These are phyloP conservation scores for Hansfordia pulvinata DNA, from an alignment of 2,329 filamentous ascomycete species.

Conservation along the genomic window DNA sequence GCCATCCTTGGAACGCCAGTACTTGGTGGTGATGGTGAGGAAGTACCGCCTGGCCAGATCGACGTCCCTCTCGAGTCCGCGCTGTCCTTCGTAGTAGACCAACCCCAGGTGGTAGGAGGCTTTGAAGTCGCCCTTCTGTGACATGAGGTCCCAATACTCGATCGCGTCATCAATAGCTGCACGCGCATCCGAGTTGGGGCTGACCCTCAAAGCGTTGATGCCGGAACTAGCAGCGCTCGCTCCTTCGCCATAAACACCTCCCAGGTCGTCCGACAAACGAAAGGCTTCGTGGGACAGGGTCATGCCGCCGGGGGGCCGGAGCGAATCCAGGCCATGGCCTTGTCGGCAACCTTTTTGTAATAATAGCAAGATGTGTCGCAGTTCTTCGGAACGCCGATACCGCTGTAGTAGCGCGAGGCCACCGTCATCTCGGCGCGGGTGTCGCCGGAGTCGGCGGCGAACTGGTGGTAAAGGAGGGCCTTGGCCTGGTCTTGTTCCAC, in stretches of 20 bases:
- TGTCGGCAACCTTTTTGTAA: slow-evolving; percentile 89
- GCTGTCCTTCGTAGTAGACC: slow-evolving; percentile 77
- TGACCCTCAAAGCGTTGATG: slow-evolving; percentile 60
- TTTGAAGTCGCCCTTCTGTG: slow-evolving; percentile 77
- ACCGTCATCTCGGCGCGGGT: slow-evolving; percentile 87
- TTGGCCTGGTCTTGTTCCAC: slow-evolving; percentile 81
- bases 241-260: slow-evolving; percentile 89
- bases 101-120: slow-evolving; percentile 77
- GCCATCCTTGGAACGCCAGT: slow-evolving; percentile 67
- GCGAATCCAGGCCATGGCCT: slow-evolving; percentile 76
- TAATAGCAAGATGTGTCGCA: slow-evolving; percentile 77
- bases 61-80: slow-evolving; percentile 60
- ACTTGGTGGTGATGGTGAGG: slow-evolving; percentile 61
- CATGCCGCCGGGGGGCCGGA: slow-evolving; percentile 80
- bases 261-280: slow-evolving; percentile 77
- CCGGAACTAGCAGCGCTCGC: slow-evolving; percentile 85
- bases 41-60: slow-evolving; percentile 70
- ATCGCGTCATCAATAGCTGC: slow-evolving; percentile 86
- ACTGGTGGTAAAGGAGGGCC: slow-evolving; percentile 85
- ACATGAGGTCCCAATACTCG: slow-evolving; percentile 84
- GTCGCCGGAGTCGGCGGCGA: slow-evolving; percentile 75
- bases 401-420: slow-evolving; percentile 72
- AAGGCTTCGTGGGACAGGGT: slow-evolving; percentile 65
- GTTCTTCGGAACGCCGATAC: slow-evolving; percentile 72
- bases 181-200: slow-evolving; percentile 64